phyloP scores from a whole-genome alignment of 352 stramenopile species.

The Pythium pectinolyticum region DNA sequence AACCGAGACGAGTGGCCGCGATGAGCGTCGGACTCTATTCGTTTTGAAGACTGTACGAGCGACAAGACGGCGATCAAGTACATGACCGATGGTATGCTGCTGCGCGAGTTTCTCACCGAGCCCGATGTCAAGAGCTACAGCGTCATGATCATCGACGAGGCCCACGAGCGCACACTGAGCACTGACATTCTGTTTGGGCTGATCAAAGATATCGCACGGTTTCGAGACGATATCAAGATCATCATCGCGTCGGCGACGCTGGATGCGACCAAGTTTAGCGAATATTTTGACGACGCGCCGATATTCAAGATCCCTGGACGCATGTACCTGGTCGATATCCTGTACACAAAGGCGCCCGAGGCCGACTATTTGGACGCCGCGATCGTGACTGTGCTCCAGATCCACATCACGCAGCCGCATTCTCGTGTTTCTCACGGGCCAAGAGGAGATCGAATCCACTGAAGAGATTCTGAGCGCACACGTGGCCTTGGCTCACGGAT shows the following conservation, averaged over 20 bases:
- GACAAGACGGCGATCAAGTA: conserved; percentile 98
- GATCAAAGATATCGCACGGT: conserved; percentile 97
- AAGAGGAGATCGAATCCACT: conserved; percentile 99
- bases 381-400: conserved; percentile 98
- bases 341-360: conserved; percentile 98
- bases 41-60: conserved; percentile 99
- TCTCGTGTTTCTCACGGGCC: conserved; percentile 98
- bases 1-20: conserved; percentile 96
- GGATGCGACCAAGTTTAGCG: conserved; percentile 98
- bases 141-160: conserved; percentile 99
- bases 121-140: conserved; percentile 96
- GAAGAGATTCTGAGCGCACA: conserved; percentile 95
- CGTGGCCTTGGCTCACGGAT: conserved; percentile 95
- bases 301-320: conserved; percentile 99
- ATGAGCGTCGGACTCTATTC: conserved; percentile 99
- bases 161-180: conserved; percentile 97
- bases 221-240: conserved; percentile 97
- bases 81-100: conserved; percentile 99
- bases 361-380: conserved; percentile 99
- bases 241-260: conserved; percentile 97
- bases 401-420: conserved; percentile 98
- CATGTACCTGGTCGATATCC: conserved; percentile 95
- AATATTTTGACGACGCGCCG: conserved; percentile 98
- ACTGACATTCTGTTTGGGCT: conserved; percentile 99
- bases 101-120: conserved; percentile 98